Conservation (phyloP, 1,139 yeast genomes). For the Pichia sp. region DNA sequence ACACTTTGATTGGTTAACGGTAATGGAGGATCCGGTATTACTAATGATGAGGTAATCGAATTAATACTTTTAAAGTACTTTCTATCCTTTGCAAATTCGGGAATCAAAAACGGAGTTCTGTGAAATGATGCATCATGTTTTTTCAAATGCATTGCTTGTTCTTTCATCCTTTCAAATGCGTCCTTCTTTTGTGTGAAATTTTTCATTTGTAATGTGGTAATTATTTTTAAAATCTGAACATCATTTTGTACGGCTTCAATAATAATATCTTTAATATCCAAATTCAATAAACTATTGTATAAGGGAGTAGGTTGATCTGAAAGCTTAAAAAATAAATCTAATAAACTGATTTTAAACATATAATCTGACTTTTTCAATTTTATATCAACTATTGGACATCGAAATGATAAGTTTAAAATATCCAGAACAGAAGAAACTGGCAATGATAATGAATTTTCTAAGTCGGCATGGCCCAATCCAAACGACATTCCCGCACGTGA, state of each 20-base stretch:
- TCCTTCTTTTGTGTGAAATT: slow-evolving; percentile 53
- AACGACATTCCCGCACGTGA: slow-evolving; percentile 41
- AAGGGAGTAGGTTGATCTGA: slow-evolving; percentile 68
- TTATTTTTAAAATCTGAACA: slow-evolving; percentile 27
- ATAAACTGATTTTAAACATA: slow-evolving; percentile 19
- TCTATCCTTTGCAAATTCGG: slow-evolving; percentile 33
- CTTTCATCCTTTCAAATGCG: slow-evolving; percentile 38
- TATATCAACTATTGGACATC: slow-evolving; percentile 34
- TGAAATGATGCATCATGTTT: slow-evolving; percentile 80
- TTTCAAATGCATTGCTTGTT: slow-evolving; percentile 62
- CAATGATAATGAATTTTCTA: slow-evolving; percentile 64
- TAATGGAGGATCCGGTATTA: slow-evolving; percentile 58
- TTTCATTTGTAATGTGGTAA: slow-evolving; percentile 54
- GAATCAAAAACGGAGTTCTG: slow-evolving; percentile 65
- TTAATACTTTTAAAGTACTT: slow-evolving; percentile 45
- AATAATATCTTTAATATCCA: slow-evolving; percentile 45
- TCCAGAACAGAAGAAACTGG: slow-evolving; percentile 58
- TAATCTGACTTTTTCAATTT: slow-evolving; percentile 26
- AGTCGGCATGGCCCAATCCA: slow-evolving; percentile 59
- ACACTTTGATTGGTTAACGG: slow-evolving; percentile 48
- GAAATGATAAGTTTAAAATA: slow-evolving; percentile 53
- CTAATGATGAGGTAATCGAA: slow-evolving; percentile 52
- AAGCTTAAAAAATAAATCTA: slow-evolving; percentile 39
- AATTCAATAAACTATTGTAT: slow-evolving; percentile 51
- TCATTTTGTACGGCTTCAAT: slow-evolving; percentile 29